phyloP scores from a whole-genome alignment of 768 basidiomycete genomes.

The Coprinopsis sp. region DNA sequence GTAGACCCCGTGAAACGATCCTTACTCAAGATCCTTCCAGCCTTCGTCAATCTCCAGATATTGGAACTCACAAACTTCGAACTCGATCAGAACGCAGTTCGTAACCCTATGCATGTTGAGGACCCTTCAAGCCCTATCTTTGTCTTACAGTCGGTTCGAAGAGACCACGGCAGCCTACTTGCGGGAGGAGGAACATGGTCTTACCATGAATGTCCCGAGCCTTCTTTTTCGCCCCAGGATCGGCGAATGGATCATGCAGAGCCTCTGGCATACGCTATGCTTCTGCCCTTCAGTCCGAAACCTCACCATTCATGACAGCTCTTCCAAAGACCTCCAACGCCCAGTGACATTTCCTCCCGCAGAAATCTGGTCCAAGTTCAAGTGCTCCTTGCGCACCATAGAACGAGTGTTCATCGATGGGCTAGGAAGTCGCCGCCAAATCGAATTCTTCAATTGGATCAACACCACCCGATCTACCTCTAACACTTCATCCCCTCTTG shows the following conservation, averaged over 20 bases:
- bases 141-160: neutral
- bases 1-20: too few relatives aligned
- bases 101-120: neutral
- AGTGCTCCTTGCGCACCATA: neutral
- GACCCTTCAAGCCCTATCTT: neutral
- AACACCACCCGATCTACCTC: too few relatives aligned
- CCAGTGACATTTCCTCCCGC: neutral
- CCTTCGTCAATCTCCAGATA: too few relatives aligned
- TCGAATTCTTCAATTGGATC: too few relatives aligned
- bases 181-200: neutral
- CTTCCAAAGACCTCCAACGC: neutral
- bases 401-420: too few relatives aligned
- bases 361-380: neutral
- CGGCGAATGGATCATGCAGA: neutral
- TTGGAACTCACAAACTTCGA: neutral
- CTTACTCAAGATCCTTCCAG: too few relatives aligned
- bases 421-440: too few relatives aligned
- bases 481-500: too few relatives aligned
- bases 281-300: neutral
- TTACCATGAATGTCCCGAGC: neutral
- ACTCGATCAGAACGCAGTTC: neutral
- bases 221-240: neutral
- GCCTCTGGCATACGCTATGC: neutral
- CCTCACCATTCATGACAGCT: neutral
- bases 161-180: neutral